Conservation (phyloP, 805 yeast genomes). For the Cyberlindnera amylophila region DNA sequence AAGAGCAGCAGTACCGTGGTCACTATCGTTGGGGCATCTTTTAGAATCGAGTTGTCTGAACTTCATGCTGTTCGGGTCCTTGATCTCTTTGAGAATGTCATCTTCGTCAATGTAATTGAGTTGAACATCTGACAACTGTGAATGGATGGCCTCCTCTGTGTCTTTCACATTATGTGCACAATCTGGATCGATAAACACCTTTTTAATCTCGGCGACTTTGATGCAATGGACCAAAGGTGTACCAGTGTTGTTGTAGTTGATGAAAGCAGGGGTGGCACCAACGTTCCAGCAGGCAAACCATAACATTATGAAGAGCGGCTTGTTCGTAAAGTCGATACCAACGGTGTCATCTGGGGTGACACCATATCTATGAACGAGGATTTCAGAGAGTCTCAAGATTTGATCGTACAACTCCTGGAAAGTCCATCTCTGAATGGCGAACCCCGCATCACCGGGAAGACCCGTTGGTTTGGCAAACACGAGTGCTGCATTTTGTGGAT, state of each 20-base stretch:
- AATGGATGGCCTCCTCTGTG: constrained; percentile 41
- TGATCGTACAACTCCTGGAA: constrained; percentile 66
- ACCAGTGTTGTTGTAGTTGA: constrained; percentile 76
- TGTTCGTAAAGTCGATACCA: constrained; percentile 75
- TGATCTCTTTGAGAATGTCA: constrained; percentile 38
- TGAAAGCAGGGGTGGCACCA: constrained; percentile 85
- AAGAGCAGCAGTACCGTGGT: constrained; percentile 61
- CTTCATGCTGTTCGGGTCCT: constrained; percentile 39
- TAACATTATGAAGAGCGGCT: constrained; percentile 71
- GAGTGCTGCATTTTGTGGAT: constrained; percentile 56
- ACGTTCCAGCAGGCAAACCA: constrained; percentile 90
- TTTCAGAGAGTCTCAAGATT: constrained; percentile 60
- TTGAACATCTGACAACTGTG: constrained; percentile 35
- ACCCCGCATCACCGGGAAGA: constrained; percentile 47
- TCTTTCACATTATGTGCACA: constrained; percentile 49
- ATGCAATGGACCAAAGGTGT: constrained; percentile 78
- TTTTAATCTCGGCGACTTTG: constrained; percentile 56
- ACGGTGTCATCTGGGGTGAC: constrained; percentile 65
- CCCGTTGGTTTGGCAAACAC: constrained; percentile 45
- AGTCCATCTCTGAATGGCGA: constrained; percentile 58
- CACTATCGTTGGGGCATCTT: constrained; percentile 56
- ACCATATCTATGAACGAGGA: constrained; percentile 59
- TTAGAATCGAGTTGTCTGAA: constrained; percentile 52
- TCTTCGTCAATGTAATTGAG: constrained; percentile 51
- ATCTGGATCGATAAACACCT: constrained; percentile 73